Base-by-base conservation (phyloP, 805 yeast genomes). In the Yamadazyma endophytica region DNA sequence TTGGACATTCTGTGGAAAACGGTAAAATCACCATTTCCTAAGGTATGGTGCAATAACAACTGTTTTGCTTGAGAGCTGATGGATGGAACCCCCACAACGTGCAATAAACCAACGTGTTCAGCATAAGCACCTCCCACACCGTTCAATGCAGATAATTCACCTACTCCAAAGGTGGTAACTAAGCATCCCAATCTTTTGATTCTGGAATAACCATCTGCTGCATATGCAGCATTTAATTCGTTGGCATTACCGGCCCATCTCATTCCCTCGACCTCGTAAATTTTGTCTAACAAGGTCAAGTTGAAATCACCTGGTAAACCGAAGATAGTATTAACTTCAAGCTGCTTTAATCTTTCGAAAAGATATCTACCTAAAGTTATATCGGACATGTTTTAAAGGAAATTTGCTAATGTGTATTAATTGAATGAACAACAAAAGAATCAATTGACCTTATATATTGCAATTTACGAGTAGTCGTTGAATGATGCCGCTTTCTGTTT, bases 191-290 rank as follows among this genome's bases (percentile, higher is more conserved):
- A 49, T 26, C 65, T 56, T 43, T 60, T 61, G 36, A 61, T 56
- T 39, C 69, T 43, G 21, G 64, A 51, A 46, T 62, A 62, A 9
- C 68, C 69, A 43, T 62, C 69, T 11, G 69, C 69, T 13, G 69
- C 64, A 40, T 61, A 60, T 5, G 67, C 67, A 17, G 69, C 66
- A 37, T 60, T 62, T 52, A 62, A 53, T 46, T 62, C 67, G 46
- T 61, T 62, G 52, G 66, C 65, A 44, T 62, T 62, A 27, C 69
- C 69, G 7, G 64, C 66, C 69, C 69, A 62, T 46, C 56, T 50
- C 53, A 62, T 30, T 13, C 52, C 61, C 16, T 61, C 66, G 9
- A 60, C 64, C 36, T 61, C 67, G 39, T 61, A 56, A 32, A 62
- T 52, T 34, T 61, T 59, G 47, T 62, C 67, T 28, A 62, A 51